A percentile compares a stretch with the other conserved stretches of the same genome.
Conservation (phyloP, 345 rosid species). For the Hibiscus trionum region DNA sequence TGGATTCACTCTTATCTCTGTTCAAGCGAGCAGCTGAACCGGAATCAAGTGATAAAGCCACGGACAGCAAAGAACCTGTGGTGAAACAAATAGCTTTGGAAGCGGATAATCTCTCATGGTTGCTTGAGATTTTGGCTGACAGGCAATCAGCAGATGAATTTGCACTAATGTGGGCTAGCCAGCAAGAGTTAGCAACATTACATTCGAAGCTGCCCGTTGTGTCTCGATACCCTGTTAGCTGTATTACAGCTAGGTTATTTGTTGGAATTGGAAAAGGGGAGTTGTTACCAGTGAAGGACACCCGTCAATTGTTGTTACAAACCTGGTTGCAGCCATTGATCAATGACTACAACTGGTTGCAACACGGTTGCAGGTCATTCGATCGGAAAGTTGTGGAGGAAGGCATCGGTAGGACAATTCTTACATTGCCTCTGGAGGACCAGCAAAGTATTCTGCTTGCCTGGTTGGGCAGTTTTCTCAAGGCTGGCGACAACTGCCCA, state of each 20-base stretch:
- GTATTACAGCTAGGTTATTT: conserved; percentile 67
- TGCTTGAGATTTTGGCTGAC: conserved; percentile 78
- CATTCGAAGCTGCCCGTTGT: conserved; percentile 62
- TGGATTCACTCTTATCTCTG: conserved; percentile 45
- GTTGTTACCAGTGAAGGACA: conserved; percentile 77
- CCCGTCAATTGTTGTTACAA: conserved; percentile 51
- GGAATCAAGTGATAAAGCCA: conserved; percentile 26
- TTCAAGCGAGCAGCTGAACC: conserved; percentile 56
- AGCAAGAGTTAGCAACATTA: conserved; percentile 59
- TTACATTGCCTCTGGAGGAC: conserved; percentile 85
- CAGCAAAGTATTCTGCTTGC: conserved; percentile 74
- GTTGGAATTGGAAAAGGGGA: conserved; percentile 94
- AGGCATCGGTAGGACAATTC: conserved; percentile 88
- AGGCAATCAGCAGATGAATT: conserved; percentile 81
- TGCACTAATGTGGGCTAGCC: conserved; percentile 70
- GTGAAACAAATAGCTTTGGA: conserved; percentile 67
- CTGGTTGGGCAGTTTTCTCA: conserved; percentile 82
- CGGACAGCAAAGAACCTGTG: conserved; percentile 35
- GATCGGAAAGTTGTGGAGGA: conserved; percentile 91
- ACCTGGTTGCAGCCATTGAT: conserved; percentile 93
- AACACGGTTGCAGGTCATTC: conserved; percentile 80
- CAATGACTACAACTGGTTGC: conserved; percentile 88
- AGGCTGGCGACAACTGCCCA: conserved; percentile 87
- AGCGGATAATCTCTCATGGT: conserved; percentile 82
- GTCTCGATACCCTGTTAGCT: conserved; percentile 80